phyloP scores from a whole-genome alignment of 805 yeast genomes.

The Saccharomycopsis sp. region DNA sequence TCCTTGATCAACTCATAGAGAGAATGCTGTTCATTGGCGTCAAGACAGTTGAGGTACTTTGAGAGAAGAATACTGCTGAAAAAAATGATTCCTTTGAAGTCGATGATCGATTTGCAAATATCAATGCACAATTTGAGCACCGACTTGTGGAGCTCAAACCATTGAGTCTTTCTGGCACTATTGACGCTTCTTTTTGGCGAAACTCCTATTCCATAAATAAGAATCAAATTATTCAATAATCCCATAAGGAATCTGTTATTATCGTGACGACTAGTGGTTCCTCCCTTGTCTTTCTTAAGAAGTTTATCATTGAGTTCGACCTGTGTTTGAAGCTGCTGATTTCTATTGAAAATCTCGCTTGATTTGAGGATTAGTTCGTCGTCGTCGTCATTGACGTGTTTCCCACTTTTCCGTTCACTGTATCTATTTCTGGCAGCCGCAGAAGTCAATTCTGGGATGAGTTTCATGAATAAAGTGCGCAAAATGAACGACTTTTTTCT shows the following conservation, averaged over 20 bases:
- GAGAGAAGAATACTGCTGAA: constrained; percentile 50
- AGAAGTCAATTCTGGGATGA: constrained; percentile 36
- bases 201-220: constrained; percentile 46
- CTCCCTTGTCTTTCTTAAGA: constrained; percentile 1
- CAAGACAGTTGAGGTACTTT: constrained; percentile 47
- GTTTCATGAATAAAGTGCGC: constrained; percentile 51
- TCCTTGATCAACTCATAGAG: constrained; percentile 32
- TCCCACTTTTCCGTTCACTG: constrained; percentile 1
- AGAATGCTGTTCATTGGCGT: constrained; percentile 49
- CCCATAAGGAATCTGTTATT: constrained; percentile 19
- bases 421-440: constrained; percentile 10
- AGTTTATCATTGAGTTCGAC: constrained; percentile 17
- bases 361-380: constrained; percentile 13
- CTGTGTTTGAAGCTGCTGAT: constrained; percentile 20
- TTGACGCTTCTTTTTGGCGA: constrained; percentile 29
- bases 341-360: constrained; percentile 13
- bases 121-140: constrained; percentile 45
- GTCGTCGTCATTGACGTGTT: constrained; percentile 10
- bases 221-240: constrained; percentile 43
- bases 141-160: constrained; percentile 54
- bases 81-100: constrained; percentile 36
- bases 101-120: constrained; percentile 47
- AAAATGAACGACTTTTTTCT: constrained; percentile 69
- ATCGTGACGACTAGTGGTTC: background rate
- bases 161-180: constrained; percentile 33